These are phyloP conservation scores for Fusarium caatingaense DNA, from an alignment of 2,329 filamentous ascomycete genomes.

Conservation along the genomic window DNA sequence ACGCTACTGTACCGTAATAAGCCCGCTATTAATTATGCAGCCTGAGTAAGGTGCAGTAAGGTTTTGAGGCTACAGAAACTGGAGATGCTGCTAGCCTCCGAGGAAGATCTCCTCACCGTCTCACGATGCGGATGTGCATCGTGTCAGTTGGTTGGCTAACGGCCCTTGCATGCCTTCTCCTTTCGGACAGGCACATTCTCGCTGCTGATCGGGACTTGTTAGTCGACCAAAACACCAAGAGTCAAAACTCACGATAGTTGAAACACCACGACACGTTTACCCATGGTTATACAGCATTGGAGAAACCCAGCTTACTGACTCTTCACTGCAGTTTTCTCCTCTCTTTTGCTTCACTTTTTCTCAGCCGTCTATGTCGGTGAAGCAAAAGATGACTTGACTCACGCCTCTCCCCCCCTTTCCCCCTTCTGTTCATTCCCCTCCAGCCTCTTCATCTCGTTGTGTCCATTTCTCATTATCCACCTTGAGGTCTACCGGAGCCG, in stretches of 20 bases:
- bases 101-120: constrained; percentile 32
- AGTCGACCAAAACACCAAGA: constrained; percentile 29
- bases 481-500: constrained; percentile 11
- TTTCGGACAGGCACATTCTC: constrained; percentile 27
- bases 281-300: neutral
- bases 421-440: constrained; percentile 7
- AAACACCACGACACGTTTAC: constrained; percentile 2
- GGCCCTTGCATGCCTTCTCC: constrained; percentile 34
- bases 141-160: constrained; percentile 40
- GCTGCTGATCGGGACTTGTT: constrained; percentile 4
- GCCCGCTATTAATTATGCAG: constrained; percentile 40
- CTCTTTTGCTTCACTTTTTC: constrained; percentile 1
- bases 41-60: constrained; percentile 6
- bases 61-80: constrained; percentile 24
- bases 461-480: constrained; percentile 31
- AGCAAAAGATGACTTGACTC: constrained; percentile 10
- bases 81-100: constrained; percentile 30
- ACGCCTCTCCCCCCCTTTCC: constrained; percentile 17
- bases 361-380: constrained; percentile 21
- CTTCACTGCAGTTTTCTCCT: neutral
- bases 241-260: constrained; percentile 27
- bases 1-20: constrained; percentile 8
- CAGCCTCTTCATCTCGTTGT: constrained; percentile 35
- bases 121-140: neutral
- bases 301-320: neutral